phyloP scores from a whole-genome alignment of 179 eudicot genomes.

The Monotropa hypopitys region DNA sequence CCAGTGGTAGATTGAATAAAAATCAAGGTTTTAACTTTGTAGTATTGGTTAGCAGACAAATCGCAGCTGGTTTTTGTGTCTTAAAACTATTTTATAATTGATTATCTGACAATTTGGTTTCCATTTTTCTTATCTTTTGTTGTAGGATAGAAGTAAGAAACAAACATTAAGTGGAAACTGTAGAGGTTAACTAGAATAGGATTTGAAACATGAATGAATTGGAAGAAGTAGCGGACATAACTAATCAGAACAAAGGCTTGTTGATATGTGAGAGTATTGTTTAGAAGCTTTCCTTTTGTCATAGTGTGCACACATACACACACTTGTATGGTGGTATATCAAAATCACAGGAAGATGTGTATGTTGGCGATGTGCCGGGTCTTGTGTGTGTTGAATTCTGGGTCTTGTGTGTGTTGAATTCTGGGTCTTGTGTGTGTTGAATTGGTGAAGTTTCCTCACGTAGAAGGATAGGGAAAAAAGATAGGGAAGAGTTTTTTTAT shows the following conservation, averaged over 20 bases:
- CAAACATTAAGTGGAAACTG: too few relatives aligned
- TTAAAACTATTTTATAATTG: neutral
- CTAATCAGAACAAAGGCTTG: neutral
- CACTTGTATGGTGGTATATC: too few relatives aligned
- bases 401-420: too few relatives aligned
- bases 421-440: too few relatives aligned
- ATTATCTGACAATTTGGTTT: neutral
- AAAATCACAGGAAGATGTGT: neutral
- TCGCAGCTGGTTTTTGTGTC: neutral
- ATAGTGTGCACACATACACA: neutral
- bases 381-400: too few relatives aligned
- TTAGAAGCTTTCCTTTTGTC: neutral
- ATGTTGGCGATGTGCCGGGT: neutral
- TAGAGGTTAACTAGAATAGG: neutral
- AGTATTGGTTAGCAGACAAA: neutral
- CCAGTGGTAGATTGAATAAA: neutral
- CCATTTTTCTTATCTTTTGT: neutral
- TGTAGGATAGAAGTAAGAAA: neutral
- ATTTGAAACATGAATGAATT: too few relatives aligned
- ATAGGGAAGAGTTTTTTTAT: too few relatives aligned
- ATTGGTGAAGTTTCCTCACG: too few relatives aligned
- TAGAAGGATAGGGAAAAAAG: neutral
- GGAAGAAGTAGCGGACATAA: neutral
- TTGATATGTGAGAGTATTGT: too few relatives aligned
- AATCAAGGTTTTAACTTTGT: neutral